Evolutionary conservation across 2,329 filamentous ascomycete genomes (phyloP).

Genomic region (Pseudopyricularia cyperi): DNA sequence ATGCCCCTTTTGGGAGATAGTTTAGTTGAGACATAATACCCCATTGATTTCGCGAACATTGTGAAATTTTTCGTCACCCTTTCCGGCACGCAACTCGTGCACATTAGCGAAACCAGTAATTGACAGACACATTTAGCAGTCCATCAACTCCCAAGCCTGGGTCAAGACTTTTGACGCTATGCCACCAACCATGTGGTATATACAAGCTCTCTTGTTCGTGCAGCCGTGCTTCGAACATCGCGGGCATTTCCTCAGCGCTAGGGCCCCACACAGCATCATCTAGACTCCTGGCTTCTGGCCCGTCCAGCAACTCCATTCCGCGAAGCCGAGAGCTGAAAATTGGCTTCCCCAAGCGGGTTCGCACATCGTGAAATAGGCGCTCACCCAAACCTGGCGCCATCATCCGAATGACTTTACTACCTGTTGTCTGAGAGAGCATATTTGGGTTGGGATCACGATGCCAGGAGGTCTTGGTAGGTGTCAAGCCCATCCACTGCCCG

Average conservation of each 20-base stretch:
- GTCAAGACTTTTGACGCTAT: constrained; percentile 55
- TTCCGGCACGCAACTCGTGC: no score
- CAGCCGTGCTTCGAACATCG: constrained; percentile 40
- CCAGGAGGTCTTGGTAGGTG: constrained; percentile 79
- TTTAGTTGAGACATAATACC: background rate
- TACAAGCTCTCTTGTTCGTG: constrained; percentile 58
- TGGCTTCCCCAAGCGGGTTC: constrained; percentile 20
- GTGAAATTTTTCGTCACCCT: no score
- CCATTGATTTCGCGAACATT: background rate
- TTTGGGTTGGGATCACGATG: constrained; percentile 94
- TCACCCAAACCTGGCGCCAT: constrained; percentile 52
- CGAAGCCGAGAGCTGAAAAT: constrained; percentile 40
- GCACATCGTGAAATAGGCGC: constrained; percentile 45
- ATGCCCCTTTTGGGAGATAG: background rate
- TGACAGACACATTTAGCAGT: constrained; percentile 33
- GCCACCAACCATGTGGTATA: constrained; percentile 79
- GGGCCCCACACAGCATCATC: constrained; percentile 58
- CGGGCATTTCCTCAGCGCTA: constrained; percentile 11
- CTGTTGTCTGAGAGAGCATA: constrained; percentile 70
- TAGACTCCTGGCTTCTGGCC: constrained; percentile 52
- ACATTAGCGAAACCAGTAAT: constrained; percentile 67
- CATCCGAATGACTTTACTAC: constrained; percentile 61
- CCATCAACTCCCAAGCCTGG: constrained; percentile 11
- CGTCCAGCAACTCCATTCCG: constrained; percentile 85
- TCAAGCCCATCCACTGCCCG: constrained; percentile 60